Base-by-base conservation (phyloP, 345 rosid genomes). In the Euphorbia pulcherrima region DNA sequence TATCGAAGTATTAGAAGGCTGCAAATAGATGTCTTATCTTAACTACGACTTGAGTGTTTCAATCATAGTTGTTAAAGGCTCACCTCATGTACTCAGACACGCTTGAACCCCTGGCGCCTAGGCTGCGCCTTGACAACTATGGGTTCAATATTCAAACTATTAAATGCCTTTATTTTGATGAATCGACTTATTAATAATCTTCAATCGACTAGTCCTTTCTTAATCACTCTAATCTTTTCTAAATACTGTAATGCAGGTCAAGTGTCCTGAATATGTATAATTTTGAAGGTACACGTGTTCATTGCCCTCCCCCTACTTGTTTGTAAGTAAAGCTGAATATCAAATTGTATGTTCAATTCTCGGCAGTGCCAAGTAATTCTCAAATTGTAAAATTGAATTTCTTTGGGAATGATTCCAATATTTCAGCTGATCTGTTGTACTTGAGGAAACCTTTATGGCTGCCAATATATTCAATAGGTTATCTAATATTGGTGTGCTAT, bases 281-380 rank as follows among this genome's bases (percentile, higher is more conserved):
- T 74, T 70, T 65, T 66, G 65, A 80, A 79, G 89, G 89, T 70
- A 87, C 89, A 57, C 99, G 89, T 72, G 86, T 94, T 68, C 99
- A 94, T 78, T 94, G 97, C 82, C 99, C 99, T 63, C 97, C 97
- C 40, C 97, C 97, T 14, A 84, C 96, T 60, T 91, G 97, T 96
- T 74, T 94, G 97, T 91, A 81, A 89, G 99, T 89, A 78, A 57
- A 47, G 66, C 51, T 60, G 29, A 20, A 24, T 53, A 23, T 21
- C 28, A 50, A 50, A 18, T 50, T 50, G 6, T 55, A 21, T 46
- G 47, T 50, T 65, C 51, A 1, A 5, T 28, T 8, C 13, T 13
- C 14, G 39, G 13, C 44, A 44, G 41, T 29, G 44, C 46, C 27
- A 55, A 68, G 56, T 21, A 47, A 29, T 46, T 53, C n/a, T 20